Conservation (phyloP, 2,329 filamentous ascomycete genomes). For the Colletotrichum coccodes region DNA sequence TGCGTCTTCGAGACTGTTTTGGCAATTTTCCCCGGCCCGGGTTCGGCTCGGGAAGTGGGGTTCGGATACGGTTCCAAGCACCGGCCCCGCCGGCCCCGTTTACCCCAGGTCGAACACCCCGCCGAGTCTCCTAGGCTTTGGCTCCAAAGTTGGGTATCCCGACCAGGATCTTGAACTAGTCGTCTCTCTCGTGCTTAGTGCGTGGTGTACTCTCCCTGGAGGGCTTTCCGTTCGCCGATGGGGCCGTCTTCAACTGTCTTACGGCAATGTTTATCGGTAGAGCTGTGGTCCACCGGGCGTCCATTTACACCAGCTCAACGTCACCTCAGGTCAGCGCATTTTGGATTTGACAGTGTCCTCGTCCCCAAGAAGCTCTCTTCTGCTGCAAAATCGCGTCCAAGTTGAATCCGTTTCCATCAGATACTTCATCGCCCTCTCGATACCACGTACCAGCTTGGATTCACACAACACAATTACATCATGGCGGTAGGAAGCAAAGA, state of each 20-base stretch:
- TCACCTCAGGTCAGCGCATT: not conserved
- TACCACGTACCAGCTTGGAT: not conserved
- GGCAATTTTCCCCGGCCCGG: not conserved
- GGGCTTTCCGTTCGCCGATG: conserved; percentile 13
- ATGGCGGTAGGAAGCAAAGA: conserved; percentile 22
- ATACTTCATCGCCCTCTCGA: not conserved
- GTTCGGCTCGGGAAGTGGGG: conserved; percentile 28
- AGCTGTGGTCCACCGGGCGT: not conserved
- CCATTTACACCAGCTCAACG: not conserved
- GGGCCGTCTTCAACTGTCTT: not conserved
- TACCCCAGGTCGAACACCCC: conserved; percentile 1
- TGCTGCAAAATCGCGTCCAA: not conserved
- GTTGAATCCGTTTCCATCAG: not conserved
- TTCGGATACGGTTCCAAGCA: not conserved
- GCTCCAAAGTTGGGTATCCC: not conserved
- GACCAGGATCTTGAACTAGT: not conserved
- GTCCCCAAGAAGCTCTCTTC: not conserved
- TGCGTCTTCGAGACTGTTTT: not conserved
- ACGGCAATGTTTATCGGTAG: not conserved
- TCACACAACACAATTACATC: not conserved
- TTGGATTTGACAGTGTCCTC: not conserved
- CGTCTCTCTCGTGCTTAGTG: not conserved
- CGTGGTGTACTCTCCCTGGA: not conserved
- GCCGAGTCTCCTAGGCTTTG: not conserved
- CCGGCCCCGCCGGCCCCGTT: conserved; percentile 27